Base-by-base conservation (phyloP, 306 rosid species). In the Pachyrhizus erosus region DNA sequence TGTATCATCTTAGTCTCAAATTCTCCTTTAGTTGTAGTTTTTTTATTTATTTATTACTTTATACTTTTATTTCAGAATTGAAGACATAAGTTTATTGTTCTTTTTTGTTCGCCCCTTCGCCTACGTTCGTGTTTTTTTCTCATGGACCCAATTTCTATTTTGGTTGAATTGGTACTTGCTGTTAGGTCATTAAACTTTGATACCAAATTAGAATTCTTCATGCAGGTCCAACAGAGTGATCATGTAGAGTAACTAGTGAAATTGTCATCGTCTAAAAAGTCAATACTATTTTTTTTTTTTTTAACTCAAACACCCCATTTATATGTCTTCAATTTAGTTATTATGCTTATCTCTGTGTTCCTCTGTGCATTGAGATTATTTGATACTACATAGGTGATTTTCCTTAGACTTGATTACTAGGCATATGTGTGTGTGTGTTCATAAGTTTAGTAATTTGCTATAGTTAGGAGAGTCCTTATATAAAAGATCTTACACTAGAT, bases 401-500 rank as follows among this genome's bases (percentile, higher is more conserved):
- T 21, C 5, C 60, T 9, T 21, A 7, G 4, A 20, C 62, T 55
- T 18, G 27, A 55, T 51, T 51, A n/a, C 9, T 52, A 52, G 60
- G 4, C 26, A 52, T 52, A 5, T n/a, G 9, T 51, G 49, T 12
- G 49, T 12, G n/a, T n/a, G 9, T 46, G 52, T n/a, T 51, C 57
- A 43, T 2, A 42, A 62, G 34, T 27, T 0, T 21, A 62, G 34
- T 27, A 40, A 14, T 51, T 37, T 39, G 75, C 51, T 1, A 49
- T 7, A 17, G 20, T 0, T 51, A 21, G 20, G 75, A 66, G 2
- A 60, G 40, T 40, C 5, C 67, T 15, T 78, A 67, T 2, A 15
- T 3, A 52, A 37, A 67, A 67, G 76, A 79, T 52, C 68, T 39
- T 6, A 54, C 46, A 52, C n/a, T 67, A 49, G 21, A 78, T 68